Evolutionary conservation across 1,139 yeast species (phyloP), one percentile per base, ranked within the genome.

Genomic region (Hansenula lynferdii): DNA sequence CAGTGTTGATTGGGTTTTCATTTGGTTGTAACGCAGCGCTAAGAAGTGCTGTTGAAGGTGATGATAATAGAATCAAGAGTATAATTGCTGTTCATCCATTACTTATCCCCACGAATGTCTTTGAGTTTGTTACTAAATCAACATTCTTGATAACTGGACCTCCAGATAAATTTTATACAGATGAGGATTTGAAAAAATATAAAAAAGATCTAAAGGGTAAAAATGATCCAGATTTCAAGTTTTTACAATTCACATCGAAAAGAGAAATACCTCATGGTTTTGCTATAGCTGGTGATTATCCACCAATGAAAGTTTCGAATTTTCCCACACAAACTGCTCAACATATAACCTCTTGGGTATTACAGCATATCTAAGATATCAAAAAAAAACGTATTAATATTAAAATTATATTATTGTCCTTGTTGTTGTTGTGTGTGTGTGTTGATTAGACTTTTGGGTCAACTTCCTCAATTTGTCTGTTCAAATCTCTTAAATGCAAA

Each of bases 221-320:
- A 44, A 35, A 56, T 12, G 40, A 45, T 25, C 24, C 40, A 38
- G 23, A 40, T 38, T 49, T 49, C 42, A 44, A 47, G 42, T 38
- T 36, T 29, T 34, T 42, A 6, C 53, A 46, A 33, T 42, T 51
- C 36, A 44, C 53, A 43, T 31, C 45, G 30, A 42, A 44, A 35
- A 22, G 40, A 8, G 49, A 51, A 4, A 44, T 64, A 17, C 70
- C 70, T 6, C 69, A 64, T 46, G 69, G 70, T 4, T 65, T 65
- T 49, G 65, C 65, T 2, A 66, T 65, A 18, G 62, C 64, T 20
- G 67, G 69, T 2, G 70, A 65, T 38, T 65, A 64, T 39, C 39
- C 44, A 10, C 55, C 54, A 6, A 46, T 46, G 49, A 42, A 37
- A 17, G 39, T 49, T 10, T 49, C 49, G 6, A 47, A 50, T 22